phyloP scores from a whole-genome alignment of 2,329 filamentous ascomycete genomes.

The Kalaharituber pfeilii region DNA sequence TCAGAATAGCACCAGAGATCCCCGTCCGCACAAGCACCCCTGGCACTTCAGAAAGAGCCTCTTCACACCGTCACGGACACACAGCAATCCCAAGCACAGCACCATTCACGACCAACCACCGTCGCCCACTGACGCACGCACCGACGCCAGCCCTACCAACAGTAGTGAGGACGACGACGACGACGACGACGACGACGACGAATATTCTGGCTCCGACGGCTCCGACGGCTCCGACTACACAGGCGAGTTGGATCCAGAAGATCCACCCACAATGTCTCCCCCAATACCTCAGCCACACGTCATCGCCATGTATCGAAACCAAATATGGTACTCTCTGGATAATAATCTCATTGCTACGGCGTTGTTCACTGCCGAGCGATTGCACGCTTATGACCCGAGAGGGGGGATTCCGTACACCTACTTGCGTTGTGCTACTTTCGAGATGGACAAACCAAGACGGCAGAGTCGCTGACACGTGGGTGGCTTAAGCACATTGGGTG shows the following conservation, averaged over 20 bases:
- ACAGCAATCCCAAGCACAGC: not conserved
- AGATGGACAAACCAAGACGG: slow-evolving; percentile 64
- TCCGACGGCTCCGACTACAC: not conserved
- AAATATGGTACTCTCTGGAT: slow-evolving; percentile 63
- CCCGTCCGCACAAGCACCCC: slow-evolving; percentile 1
- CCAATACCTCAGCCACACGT: slow-evolving; percentile 30
- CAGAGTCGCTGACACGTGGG: slow-evolving; percentile 67
- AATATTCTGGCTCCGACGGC: no score
- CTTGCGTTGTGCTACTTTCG: slow-evolving; percentile 71
- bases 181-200: not conserved
- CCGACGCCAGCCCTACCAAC: not conserved
- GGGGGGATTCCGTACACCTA: slow-evolving; percentile 64
- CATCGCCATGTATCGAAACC: slow-evolving; percentile 43
- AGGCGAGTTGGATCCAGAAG: not conserved
- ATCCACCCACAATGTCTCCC: slow-evolving; percentile 7
- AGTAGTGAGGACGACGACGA: not conserved
- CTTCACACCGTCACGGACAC: not conserved
- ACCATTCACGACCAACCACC: not conserved
- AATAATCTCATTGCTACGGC: slow-evolving; percentile 80
- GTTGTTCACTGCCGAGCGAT: slow-evolving; percentile 77
- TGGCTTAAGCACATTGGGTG: slow-evolving; percentile 69
- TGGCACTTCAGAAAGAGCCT: slow-evolving; percentile 1
- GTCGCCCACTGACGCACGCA: not conserved
- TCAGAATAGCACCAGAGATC: slow-evolving; percentile 11
- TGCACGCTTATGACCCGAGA: slow-evolving; percentile 67